Evolutionary conservation across 768 basidiomycete genomes (phyloP).

Genomic region (Termitomyces sp.): DNA sequence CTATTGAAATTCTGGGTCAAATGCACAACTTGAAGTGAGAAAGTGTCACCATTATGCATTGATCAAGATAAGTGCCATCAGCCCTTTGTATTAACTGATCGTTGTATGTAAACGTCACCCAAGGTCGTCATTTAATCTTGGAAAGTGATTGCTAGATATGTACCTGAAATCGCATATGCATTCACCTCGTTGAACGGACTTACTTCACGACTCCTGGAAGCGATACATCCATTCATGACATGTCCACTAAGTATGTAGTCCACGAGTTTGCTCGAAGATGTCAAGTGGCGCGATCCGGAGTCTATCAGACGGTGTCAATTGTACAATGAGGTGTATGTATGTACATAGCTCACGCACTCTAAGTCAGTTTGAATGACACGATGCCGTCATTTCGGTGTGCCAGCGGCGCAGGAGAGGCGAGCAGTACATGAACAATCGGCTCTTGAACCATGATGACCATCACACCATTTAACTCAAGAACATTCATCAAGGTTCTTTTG

Average conservation of each 20-base stretch:
- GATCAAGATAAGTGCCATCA: too few species aligned
- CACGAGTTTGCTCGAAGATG: background rate
- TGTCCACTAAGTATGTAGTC: background rate
- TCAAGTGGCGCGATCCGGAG: background rate
- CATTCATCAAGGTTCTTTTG: background rate
- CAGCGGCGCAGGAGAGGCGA: background rate
- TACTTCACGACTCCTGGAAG: background rate
- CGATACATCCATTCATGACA: background rate
- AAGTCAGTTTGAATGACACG: background rate
- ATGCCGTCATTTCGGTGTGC: background rate
- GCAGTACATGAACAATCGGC: background rate
- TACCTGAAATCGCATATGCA: too few species aligned
- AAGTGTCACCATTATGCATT: too few species aligned
- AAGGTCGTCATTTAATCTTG: background rate
- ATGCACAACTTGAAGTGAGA: background rate
- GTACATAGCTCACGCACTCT: background rate
- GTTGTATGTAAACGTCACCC: background rate
- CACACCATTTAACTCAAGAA: background rate
- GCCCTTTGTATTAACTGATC: background rate
- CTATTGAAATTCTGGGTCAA: background rate
- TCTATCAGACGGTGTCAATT: background rate
- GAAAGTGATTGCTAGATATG: background rate
- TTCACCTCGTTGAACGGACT: too few species aligned
- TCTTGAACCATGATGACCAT: background rate
- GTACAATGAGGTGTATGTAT: background rate